These are phyloP conservation scores for Alternaria postmessia DNA, from an alignment of 2,329 filamentous ascomycete genomes.

Conservation along the genomic window DNA sequence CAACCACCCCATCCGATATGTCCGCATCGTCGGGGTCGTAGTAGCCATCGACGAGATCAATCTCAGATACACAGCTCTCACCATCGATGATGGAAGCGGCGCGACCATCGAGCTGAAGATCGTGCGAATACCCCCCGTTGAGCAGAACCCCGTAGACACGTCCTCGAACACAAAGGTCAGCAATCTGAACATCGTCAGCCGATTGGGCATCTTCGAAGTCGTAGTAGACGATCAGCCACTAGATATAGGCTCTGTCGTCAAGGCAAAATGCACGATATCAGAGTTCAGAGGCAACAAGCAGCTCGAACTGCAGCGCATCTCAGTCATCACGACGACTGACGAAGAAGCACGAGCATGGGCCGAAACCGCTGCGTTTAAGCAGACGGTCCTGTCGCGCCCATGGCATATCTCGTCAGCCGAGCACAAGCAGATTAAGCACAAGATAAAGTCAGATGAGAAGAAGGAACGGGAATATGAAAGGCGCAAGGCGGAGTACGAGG, in stretches of 20 bases:
- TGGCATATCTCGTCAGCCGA: slow-evolving; percentile 61
- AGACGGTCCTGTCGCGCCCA: slow-evolving; percentile 59
- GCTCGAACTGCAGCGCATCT: slow-evolving; percentile 63
- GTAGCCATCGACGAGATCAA: slow-evolving; percentile 55
- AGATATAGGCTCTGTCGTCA: slow-evolving; percentile 61
- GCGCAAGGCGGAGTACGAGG: slow-evolving; percentile 46
- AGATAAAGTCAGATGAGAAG: slow-evolving; percentile 52
- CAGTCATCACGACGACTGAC: slow-evolving; percentile 59
- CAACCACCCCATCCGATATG: slow-evolving; percentile 61
- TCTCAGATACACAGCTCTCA: slow-evolving; percentile 57
- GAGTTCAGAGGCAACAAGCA: slow-evolving; percentile 61
- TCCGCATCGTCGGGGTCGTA: slow-evolving; percentile 56
- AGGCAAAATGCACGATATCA: slow-evolving; percentile 65
- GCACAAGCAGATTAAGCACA: slow-evolving; percentile 52
- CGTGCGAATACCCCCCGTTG: slow-evolving; percentile 46
- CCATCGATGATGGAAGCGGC: slow-evolving; percentile 69
- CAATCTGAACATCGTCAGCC: slow-evolving; percentile 50
- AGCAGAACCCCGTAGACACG: slow-evolving; percentile 33
- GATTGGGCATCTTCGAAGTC: slow-evolving; percentile 53
- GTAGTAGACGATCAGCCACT: slow-evolving; percentile 45
- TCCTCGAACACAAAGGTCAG: slow-evolving; percentile 48
- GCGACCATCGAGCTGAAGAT: slow-evolving; percentile 65
- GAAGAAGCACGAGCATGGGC: slow-evolving; percentile 64
- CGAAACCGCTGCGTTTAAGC: slow-evolving; percentile 59
- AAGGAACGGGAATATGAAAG: slow-evolving; percentile 46